Conservation (phyloP, 2,329 filamentous ascomycete species). For the Aaosphaeria arxii region DNA sequence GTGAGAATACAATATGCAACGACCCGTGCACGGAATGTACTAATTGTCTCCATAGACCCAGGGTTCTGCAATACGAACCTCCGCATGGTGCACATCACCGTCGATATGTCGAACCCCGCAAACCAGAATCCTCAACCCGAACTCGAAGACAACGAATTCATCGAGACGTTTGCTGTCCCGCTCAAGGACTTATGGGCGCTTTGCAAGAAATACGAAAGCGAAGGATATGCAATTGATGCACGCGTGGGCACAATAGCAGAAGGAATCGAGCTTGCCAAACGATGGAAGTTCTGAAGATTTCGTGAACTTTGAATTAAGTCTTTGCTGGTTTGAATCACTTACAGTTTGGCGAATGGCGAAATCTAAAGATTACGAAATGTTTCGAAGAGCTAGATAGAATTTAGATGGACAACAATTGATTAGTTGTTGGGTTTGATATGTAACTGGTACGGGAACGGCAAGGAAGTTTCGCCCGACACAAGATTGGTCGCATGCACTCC, state of each 20-base stretch:
- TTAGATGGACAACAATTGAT: too few species aligned
- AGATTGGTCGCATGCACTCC: too few species aligned
- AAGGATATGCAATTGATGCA: conserved; percentile 78
- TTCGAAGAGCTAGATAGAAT: too few species aligned
- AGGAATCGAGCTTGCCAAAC: conserved; percentile 69
- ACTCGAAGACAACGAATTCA: conserved; percentile 78
- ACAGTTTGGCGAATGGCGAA: too few species aligned
- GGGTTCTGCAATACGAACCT: conserved; percentile 44
- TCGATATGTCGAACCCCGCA: conserved; percentile 66
- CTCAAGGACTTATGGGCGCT: conserved; percentile 63
- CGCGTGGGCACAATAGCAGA: conserved; percentile 75
- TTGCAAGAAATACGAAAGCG: conserved; percentile 62
- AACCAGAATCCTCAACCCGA: conserved; percentile 67
- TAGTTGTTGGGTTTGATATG: too few species aligned
- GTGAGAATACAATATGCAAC: conserved; percentile 18
- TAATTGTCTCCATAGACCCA: conserved; percentile 25
- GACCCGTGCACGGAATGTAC: not conserved
- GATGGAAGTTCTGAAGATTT: conserved; percentile 29
- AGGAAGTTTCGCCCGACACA: too few species aligned
- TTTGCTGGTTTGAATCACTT: too few species aligned
- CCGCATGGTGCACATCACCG: conserved; percentile 67
- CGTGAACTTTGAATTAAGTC: too few species aligned
- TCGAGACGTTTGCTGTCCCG: conserved; percentile 72
- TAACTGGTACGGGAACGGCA: too few species aligned
- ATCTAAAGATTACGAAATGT: too few species aligned